Evolutionary conservation across 2,329 filamentous ascomycete genomes (phyloP).

Genomic region (Stagonosporopsis chrysanthemi): DNA sequence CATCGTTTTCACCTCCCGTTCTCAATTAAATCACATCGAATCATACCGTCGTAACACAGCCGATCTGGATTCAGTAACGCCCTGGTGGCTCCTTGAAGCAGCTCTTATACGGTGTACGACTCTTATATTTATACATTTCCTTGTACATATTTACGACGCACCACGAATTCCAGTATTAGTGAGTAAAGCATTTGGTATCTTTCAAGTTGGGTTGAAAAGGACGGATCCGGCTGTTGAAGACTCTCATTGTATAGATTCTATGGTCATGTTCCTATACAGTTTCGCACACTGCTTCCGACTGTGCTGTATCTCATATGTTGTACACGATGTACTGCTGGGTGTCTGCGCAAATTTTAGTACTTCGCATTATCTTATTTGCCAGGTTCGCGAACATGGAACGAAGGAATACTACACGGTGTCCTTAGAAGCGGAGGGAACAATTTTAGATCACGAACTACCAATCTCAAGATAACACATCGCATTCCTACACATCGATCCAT

Average conservation of each 20-base stretch:
- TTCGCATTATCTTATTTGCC: not conserved
- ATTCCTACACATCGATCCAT: not conserved
- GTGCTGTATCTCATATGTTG: not conserved
- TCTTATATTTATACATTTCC: not conserved
- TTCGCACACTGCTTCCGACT: not conserved
- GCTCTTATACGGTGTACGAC: not conserved
- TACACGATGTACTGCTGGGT: constrained; percentile 2
- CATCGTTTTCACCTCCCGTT: constrained; percentile 23
- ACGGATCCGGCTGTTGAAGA: not conserved
- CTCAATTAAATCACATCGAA: constrained; percentile 3
- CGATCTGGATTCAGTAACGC: not conserved
- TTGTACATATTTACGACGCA: constrained; percentile 21
- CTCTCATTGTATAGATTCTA: not conserved
- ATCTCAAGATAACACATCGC: not conserved
- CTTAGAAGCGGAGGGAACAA: not conserved
- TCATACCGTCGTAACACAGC: not conserved
- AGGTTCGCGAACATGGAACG: not conserved
- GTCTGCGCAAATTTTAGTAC: not conserved
- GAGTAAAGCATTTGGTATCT: not conserved
- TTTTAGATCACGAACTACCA: not conserved
- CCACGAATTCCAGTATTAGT: constrained; percentile 2
- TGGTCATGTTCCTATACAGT: not conserved
- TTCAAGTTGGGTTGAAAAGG: not conserved
- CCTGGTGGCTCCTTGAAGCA: not conserved
- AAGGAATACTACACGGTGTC: not conserved